phyloP scores from a whole-genome alignment of 176 grass and related monocot species.

The Hordeum marinum region DNA sequence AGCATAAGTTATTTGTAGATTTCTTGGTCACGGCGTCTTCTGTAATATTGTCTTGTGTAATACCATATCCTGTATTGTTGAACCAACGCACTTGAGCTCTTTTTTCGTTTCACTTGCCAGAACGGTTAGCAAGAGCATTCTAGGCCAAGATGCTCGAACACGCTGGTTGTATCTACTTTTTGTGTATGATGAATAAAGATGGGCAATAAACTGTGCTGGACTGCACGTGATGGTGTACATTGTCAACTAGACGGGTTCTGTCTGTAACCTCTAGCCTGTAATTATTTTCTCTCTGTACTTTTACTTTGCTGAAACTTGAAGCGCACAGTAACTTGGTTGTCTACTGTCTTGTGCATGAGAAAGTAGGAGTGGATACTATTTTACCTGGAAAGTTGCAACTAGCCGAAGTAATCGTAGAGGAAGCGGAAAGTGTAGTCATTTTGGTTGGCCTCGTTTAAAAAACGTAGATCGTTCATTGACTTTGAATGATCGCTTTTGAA shows the following conservation, averaged over 20 bases:
- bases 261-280: not conserved
- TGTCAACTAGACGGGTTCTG: not conserved
- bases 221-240: not conserved
- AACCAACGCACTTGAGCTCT: conserved; percentile 7
- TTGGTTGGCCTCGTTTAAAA: no score
- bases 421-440: not conserved
- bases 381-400: not conserved
- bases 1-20: conserved; percentile 34
- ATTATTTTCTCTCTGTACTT: not conserved
- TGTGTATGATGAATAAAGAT: conserved; percentile 49
- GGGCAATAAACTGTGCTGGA: conserved; percentile 30
- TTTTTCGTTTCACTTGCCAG: conserved; percentile 23
- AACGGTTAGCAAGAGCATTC: conserved; percentile 37
- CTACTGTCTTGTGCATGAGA: not conserved
- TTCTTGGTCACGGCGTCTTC: conserved; percentile 14
- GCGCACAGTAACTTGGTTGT: not conserved
- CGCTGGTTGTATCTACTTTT: conserved; percentile 49
- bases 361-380: not conserved
- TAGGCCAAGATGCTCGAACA: conserved; percentile 34
- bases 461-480: not conserved
- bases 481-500: not conserved
- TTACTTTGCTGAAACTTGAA: not conserved
- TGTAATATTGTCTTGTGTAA: conserved; percentile 53
- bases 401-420: not conserved
- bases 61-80: conserved; percentile 24